Percentiles rank a stretch among this genome's conserved stretches.
phyloP scores from a whole-genome alignment of 1,284 basidiomycete species.

The Schizopora paradoxa region DNA sequence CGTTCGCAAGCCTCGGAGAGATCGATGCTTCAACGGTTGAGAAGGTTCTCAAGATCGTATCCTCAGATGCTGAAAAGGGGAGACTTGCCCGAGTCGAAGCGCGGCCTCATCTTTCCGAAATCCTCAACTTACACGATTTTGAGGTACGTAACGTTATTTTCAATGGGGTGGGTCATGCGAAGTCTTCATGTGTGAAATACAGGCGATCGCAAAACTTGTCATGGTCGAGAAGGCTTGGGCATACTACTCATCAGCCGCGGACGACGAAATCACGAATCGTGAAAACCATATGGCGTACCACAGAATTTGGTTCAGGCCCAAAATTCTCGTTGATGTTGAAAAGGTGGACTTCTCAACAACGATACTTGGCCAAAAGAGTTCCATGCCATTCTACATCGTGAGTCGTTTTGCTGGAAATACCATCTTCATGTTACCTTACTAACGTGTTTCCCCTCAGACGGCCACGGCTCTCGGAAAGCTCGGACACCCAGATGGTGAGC shows the following conservation, averaged over 20 bases:
- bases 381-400: constrained; percentile 58
- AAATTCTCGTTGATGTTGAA: constrained; percentile 61
- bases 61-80: constrained; percentile 35
- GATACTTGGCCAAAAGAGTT: constrained; percentile 50
- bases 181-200: constrained; percentile 1
- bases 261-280: constrained; percentile 63
- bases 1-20: constrained; percentile 37
- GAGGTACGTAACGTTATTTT: too few relatives aligned
- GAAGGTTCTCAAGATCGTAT: constrained; percentile 40
- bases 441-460: too few relatives aligned
- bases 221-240: constrained; percentile 59
- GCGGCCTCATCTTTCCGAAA: constrained; percentile 51
- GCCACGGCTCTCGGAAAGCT: constrained; percentile 85
- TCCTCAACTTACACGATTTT: constrained; percentile 69
- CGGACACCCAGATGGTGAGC: constrained; percentile 91
- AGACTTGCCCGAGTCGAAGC: constrained; percentile 35
- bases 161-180: background rate
- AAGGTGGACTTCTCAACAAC: constrained; percentile 56
- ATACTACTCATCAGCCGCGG: constrained; percentile 59
- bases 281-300: constrained; percentile 68
- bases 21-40: constrained; percentile 44
- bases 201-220: constrained; percentile 46
- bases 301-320: constrained; percentile 70
- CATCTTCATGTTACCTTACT: background rate
- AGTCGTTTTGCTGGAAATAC: too few relatives aligned